Conservation (phyloP, 352 stramenopile species). For the Bremia lactucae region DNA sequence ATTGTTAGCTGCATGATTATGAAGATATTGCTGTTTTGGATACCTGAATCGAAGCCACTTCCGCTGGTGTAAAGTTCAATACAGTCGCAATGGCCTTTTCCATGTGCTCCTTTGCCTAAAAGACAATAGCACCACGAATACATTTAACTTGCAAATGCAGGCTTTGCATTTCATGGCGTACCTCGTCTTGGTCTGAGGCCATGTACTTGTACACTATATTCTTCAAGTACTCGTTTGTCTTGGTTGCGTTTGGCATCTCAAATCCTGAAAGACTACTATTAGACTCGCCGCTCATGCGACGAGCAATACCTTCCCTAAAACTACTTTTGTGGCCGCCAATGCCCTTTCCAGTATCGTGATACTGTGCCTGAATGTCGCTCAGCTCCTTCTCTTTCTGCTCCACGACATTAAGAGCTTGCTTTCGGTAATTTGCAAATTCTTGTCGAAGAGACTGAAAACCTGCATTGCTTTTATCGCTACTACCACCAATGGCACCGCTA, state of each 20-base stretch:
- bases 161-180: constrained; percentile 4
- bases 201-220: constrained; percentile 90
- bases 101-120: constrained; percentile 76
- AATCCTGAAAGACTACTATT: constrained; percentile 72
- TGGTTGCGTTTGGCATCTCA: constrained; percentile 67
- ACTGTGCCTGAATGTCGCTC: constrained; percentile 53
- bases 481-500: constrained; percentile 22
- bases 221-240: constrained; percentile 84
- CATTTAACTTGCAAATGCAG: neutral
- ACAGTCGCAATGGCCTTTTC: constrained; percentile 83
- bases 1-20: neutral
- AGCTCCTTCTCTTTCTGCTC: constrained; percentile 80
- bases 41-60: constrained; percentile 53
- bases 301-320: constrained; percentile 28
- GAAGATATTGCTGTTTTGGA: neutral
- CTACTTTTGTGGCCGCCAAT: constrained; percentile 31
- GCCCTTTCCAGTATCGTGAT: constrained; percentile 30
- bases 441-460: constrained; percentile 60
- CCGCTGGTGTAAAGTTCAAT: constrained; percentile 69
- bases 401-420: constrained; percentile 62
- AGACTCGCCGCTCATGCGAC: constrained; percentile 72
- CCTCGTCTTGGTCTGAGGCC: constrained; percentile 73
- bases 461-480: constrained; percentile 18
- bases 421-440: constrained; percentile 73
- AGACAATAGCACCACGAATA: constrained; percentile 2